These are phyloP conservation scores for Zygnema circumcarinatum DNA, from an alignment of 139 green algal genomes.

Conservation along the genomic window DNA sequence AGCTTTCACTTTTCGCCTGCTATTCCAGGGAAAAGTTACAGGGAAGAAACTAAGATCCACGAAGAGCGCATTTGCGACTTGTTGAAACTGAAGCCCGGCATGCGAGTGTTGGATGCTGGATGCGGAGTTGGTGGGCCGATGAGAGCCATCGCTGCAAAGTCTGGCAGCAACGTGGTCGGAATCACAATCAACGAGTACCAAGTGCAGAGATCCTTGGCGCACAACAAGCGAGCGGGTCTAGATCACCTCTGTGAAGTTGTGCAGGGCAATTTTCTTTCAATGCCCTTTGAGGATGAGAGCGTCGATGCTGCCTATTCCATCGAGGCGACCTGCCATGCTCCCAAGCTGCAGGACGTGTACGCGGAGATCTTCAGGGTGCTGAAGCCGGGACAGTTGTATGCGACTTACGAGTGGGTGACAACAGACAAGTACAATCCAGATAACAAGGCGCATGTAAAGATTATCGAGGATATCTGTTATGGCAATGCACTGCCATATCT, in stretches of 20 bases:
- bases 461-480: slow-evolving; percentile 97
- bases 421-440: slow-evolving; percentile 83
- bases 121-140: slow-evolving; percentile 98
- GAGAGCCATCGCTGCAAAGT: slow-evolving; percentile 83
- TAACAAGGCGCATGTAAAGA: slow-evolving; percentile 85
- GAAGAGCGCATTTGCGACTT: slow-evolving; percentile 80
- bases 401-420: slow-evolving; percentile 96
- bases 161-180: slow-evolving; percentile 86
- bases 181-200: slow-evolving; percentile 99
- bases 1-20: slow-evolving; percentile 96
- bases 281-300: slow-evolving; percentile 84
- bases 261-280: slow-evolving; percentile 92
- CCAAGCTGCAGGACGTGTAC: slow-evolving; percentile 87
- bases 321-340: slow-evolving; percentile 97
- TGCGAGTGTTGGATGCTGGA: slow-evolving; percentile 87
- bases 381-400: slow-evolving; percentile 83
- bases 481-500: slow-evolving; percentile 97
- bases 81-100: slow-evolving; percentile 74
- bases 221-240: slow-evolving; percentile 71
- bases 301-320: slow-evolving; percentile 95
- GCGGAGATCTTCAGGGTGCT: slow-evolving; percentile 81
- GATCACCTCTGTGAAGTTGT: slow-evolving; percentile 75
- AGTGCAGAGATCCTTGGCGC: slow-evolving; percentile 71
- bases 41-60: slow-evolving; percentile 79
- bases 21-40: slow-evolving; percentile 75